Percentiles rank a stretch among this genome's conserved stretches.
Evolutionary conservation across 257 asterid species (phyloP).

Genomic region (Plantago major): DNA sequence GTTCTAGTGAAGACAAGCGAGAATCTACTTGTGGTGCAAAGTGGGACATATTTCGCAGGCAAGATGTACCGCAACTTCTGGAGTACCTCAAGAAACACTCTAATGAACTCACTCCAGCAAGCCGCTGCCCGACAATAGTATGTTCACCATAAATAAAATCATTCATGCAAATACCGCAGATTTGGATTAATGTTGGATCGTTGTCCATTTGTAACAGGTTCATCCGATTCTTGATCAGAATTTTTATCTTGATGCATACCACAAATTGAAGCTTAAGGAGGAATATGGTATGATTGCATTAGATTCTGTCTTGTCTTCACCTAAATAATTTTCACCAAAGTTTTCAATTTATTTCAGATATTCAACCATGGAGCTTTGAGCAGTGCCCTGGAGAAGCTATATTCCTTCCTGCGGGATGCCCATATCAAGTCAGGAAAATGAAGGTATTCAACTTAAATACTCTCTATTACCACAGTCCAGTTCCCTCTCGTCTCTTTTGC

Average conservation of each 20-base stretch:
- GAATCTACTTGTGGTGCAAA: conserved; percentile 63
- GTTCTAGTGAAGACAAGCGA: conserved; percentile 41
- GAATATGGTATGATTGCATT: conserved; percentile 68
- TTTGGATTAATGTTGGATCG: conserved; percentile 9
- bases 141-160: conserved; percentile 13
- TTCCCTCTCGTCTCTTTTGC: neutral
- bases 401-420: conserved; percentile 98
- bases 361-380: conserved; percentile 89
- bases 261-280: conserved; percentile 85
- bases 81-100: conserved; percentile 75
- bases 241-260: conserved; percentile 81
- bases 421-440: conserved; percentile 77
- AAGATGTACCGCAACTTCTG: conserved; percentile 83
- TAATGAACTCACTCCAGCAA: conserved; percentile 50
- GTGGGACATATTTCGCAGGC: conserved; percentile 84
- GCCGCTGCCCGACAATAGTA: conserved; percentile 55
- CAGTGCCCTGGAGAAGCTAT: conserved; percentile 87
- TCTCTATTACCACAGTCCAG: neutral
- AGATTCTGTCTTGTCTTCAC: conserved; percentile 6
- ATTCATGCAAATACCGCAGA: conserved; percentile 10
- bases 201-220: conserved; percentile 43
- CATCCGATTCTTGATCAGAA: conserved; percentile 89
- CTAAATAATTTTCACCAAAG: conserved; percentile 11
- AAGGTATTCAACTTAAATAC: conserved; percentile 47
- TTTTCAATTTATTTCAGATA: conserved; percentile 41